Base-by-base conservation (phyloP, 2,329 filamentous ascomycete species). In the Nectriaceae sp. region DNA sequence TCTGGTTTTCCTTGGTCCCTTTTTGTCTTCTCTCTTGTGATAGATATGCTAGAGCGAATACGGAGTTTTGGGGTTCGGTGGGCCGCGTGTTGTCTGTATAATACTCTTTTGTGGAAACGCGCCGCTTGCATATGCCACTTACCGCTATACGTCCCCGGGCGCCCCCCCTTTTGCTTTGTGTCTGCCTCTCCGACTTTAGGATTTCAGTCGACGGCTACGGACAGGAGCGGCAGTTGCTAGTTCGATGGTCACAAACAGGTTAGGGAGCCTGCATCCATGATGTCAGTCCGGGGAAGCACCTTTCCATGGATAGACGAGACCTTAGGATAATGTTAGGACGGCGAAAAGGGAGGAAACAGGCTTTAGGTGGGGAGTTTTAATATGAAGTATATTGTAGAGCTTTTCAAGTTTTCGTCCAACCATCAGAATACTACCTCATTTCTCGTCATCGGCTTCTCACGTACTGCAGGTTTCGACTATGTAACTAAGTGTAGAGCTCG, bases 401-500 rank as follows among this genome's bases (percentile, higher is more conserved):
- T n/a, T n/a, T n/a, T n/a, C n/a, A n/a, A n/a, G n/a, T n/a, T n/a
- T n/a, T n/a, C n/a, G n/a, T n/a, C n/a, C n/a, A n/a, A n/a, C n/a
- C n/a, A n/a, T n/a, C n/a, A n/a, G n/a, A n/a, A n/a, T n/a, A n/a
- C n/a, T n/a, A n/a, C n/a, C n/a, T n/a, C n/a, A n/a, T 31, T 31
- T 10, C 26, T 31, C 8, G 10, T 10, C 26, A 31, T 15, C 26
- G 15, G 26, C 26, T 15, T 29, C 24, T 36, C 16, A 36, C 33
- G n/a, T 31, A 36, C 8, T 15, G 16, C 33, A 36, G 33, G 6
- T 13, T 29, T 29, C 13, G 6, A 29, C 13, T 36, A 16, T 39
- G 8, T 11, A 31, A 3, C 43, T 20, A 79, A 4, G 88, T 91
- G 68, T 91, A 91, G 31, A 91, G 70, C 61, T 85, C 83, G 61